Evolutionary conservation across 768 basidiomycete species (phyloP).

Genomic region (Mycena galericulata): DNA sequence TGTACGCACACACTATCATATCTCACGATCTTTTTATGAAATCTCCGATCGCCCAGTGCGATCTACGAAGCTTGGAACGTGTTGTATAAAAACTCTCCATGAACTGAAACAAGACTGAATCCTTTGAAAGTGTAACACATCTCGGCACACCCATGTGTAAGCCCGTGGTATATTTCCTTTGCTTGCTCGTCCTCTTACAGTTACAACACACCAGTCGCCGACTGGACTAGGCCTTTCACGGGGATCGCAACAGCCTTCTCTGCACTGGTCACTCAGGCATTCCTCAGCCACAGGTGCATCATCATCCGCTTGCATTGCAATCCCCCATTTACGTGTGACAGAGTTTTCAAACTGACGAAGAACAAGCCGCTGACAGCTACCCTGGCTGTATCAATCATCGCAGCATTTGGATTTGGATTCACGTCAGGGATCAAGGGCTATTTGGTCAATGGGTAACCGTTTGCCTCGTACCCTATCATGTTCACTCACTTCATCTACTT

Average conservation of each 20-base stretch:
- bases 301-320: slow-evolving; percentile 15
- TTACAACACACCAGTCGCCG: slow-evolving; percentile 35
- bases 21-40: neutral
- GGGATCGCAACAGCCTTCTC: slow-evolving; percentile 49
- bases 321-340: slow-evolving; percentile 36
- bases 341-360: slow-evolving; percentile 27
- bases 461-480: neutral
- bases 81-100: no score
- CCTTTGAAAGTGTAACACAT: neutral
- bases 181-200: neutral
- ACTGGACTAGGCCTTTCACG: slow-evolving; percentile 52
- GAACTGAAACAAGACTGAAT: no score
- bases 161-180: no score
- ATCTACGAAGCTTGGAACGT: slow-evolving; percentile 44
- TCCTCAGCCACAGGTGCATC: slow-evolving; percentile 46
- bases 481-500: neutral
- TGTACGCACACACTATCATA: slow-evolving; percentile 18
- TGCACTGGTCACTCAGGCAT: slow-evolving; percentile 51
- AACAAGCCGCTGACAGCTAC: slow-evolving; percentile 1
- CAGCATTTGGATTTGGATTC: slow-evolving; percentile 1
- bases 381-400: neutral
- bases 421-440: neutral
- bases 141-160: slow-evolving; percentile 23
- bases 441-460: neutral
- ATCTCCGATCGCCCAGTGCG: slow-evolving; percentile 29